Conservation (phyloP, 257 asterid species). For the Nicotiana sylvestris region DNA sequence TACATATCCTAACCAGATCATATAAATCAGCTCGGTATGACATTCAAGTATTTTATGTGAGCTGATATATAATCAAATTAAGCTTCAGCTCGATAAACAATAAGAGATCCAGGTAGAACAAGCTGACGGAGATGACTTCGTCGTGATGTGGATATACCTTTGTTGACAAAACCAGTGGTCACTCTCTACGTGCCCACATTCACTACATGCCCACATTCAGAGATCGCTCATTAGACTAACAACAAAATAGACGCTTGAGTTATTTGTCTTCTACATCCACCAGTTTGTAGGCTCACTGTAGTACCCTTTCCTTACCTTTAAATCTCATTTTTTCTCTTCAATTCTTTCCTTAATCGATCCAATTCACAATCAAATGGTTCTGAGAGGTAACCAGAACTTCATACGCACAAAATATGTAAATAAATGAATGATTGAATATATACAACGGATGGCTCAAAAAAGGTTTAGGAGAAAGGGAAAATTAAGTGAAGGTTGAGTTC, state of each 20-base stretch:
- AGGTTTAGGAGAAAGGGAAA: no score
- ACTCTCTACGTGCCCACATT: no score
- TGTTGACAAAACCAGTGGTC: no score
- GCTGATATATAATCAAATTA: not conserved
- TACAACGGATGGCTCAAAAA: not conserved
- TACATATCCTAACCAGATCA: no score
- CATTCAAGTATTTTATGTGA: no score
- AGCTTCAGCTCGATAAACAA: not conserved
- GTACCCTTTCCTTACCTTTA: not conserved
- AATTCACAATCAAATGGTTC: not conserved
- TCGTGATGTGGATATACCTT: no score
- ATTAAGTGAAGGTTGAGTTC: not conserved
- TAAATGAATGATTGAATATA: not conserved
- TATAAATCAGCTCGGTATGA: no score
- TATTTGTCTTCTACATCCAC: not conserved
- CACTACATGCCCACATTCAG: no score
- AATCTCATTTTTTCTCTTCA: not conserved
- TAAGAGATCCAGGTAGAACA: not conserved
- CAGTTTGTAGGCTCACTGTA: not conserved
- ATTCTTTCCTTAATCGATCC: no score
- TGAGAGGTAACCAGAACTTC: not conserved
- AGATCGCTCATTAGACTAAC: not conserved
- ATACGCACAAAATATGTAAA: not conserved
- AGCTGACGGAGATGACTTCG: not conserved
- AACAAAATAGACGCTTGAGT: not conserved